Evolutionary conservation across 805 yeast genomes (phyloP).

Genomic region (Starmerella apicola): DNA sequence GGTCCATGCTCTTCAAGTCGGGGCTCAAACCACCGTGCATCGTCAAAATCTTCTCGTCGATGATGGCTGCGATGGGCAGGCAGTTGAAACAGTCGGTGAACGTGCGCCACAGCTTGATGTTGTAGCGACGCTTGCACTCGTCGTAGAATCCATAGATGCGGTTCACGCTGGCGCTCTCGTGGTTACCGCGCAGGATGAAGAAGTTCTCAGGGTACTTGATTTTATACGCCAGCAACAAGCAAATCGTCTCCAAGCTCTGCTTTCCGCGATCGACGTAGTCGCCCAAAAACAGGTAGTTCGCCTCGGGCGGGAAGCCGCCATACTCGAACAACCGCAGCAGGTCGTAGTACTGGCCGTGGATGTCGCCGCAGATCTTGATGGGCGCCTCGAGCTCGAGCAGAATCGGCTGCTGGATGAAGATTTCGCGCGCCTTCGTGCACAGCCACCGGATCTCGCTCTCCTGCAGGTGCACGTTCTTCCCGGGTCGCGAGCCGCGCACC

Average conservation of each 20-base stretch:
- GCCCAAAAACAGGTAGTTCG: slow-evolving; percentile 88
- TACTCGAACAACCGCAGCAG: slow-evolving; percentile 88
- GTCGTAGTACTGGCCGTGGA: slow-evolving; percentile 97
- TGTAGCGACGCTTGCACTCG: slow-evolving; percentile 93
- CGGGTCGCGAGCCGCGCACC: slow-evolving; percentile 97
- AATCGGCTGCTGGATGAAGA: slow-evolving; percentile 95
- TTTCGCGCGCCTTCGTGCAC: slow-evolving; percentile 96
- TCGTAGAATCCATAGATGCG: slow-evolving; percentile 97
- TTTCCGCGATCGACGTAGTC: slow-evolving; percentile 98
- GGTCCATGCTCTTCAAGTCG: slow-evolving; percentile 95
- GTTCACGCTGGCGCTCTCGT: slow-evolving; percentile 96
- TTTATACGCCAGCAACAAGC: slow-evolving; percentile 86
- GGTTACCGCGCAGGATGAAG: slow-evolving; percentile 93
- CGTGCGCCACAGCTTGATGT: slow-evolving; percentile 96
- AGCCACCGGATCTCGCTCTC: slow-evolving; percentile 90
- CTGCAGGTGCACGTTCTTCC: slow-evolving; percentile 85
- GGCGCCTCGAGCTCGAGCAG: slow-evolving; percentile 94
- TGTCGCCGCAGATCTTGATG: slow-evolving; percentile 88
- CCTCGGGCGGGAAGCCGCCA: slow-evolving; percentile 99
- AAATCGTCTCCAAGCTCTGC: slow-evolving; percentile 91
- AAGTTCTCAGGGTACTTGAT: slow-evolving; percentile 97
- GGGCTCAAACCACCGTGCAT: slow-evolving; percentile 99
- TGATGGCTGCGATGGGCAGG: slow-evolving; percentile 95
- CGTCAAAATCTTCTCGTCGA: slow-evolving; percentile 94
- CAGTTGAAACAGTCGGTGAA: slow-evolving; percentile 98